These are phyloP conservation scores for Neurospora terricola DNA, from an alignment of 495 filamentous ascomycete genomes.

Conservation along the genomic window DNA sequence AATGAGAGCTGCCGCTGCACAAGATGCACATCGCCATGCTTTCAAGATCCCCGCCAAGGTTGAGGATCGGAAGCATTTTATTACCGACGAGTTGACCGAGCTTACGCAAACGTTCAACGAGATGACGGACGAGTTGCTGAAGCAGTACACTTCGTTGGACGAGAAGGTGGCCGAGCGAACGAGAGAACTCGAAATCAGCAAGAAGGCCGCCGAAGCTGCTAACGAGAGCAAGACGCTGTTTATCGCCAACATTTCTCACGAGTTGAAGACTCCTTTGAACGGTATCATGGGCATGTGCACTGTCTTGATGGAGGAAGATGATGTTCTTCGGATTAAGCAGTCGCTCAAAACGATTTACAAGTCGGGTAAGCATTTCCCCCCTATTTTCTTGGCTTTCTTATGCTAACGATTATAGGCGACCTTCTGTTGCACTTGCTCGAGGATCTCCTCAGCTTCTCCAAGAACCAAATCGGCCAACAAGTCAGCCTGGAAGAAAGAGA, in stretches of 20 bases:
- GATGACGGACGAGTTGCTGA: constrained; percentile 83
- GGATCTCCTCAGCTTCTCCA: constrained; percentile 83
- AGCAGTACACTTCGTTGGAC: constrained; percentile 75
- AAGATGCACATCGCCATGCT: constrained; percentile 38
- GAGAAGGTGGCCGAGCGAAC: constrained; percentile 78
- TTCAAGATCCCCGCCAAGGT: constrained; percentile 84
- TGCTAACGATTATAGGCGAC: constrained; percentile 39
- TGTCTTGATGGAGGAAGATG: constrained; percentile 83
- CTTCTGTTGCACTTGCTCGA: constrained; percentile 79
- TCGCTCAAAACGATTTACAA: constrained; percentile 80
- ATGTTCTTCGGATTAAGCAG: constrained; percentile 62
- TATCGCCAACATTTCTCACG: constrained; percentile 93
- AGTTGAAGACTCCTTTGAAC: constrained; percentile 86
- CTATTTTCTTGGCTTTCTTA: not conserved
- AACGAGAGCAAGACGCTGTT: constrained; percentile 94
- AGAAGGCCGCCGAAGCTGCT: constrained; percentile 81
- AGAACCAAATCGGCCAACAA: constrained; percentile 80
- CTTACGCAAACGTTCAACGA: constrained; percentile 82
- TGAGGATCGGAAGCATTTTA: constrained; percentile 57
- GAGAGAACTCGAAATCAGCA: constrained; percentile 73
- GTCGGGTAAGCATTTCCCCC: constrained; percentile 37
- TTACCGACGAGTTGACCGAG: constrained; percentile 84
- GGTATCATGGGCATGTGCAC: constrained; percentile 90
- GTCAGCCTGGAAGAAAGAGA: constrained; percentile 74
- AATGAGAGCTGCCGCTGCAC: constrained; percentile 25